Evolutionary conservation across 169 alveolate genomes (phyloP), one percentile per base, ranked within the genome.

Genomic region (Pseudocohnilembus persalinus): DNA sequence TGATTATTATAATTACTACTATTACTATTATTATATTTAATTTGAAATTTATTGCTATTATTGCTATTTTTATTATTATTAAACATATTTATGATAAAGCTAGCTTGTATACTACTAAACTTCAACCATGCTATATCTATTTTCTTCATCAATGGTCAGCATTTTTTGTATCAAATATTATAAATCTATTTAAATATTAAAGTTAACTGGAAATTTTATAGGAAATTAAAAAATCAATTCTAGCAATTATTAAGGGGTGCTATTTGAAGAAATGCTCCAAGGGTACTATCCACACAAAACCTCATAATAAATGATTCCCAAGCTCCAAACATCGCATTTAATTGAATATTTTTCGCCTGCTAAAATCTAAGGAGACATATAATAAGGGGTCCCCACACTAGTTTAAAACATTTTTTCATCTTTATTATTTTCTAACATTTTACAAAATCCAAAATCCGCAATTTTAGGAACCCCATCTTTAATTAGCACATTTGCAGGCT

Each of bases 251-350:
- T 49, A 11, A 20, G 68, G 68, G 20, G 68, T 49, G 20, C 20
- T 49, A 20, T 49, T 49, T 49, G 68, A 20, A 20, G 68, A 49
- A 49, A 49, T 49, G 20, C 68, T 34, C 76, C 73, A 78, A 32
- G 83, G 83, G 31, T 28, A 32, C 25, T 29, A 34, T 28, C 83
- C 83, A 28, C 80, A 85, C 25, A 91, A 65, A 81, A 91, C 82
- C 80, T 91, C 92, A 82, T 84, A 91, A 28, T 84, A 82, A 74
- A 91, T 88, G 15, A 84, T 86, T 32, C 92, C 94, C 31, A 88
- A 32, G n/a, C 87, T 73, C 94, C 94, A 91, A 24, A 91, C 85
- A 83, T 91, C 94, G 78, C 90, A 88, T 88, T 91, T 91, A 31
- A 74, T 81, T 29, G 88, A 85, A 82, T 84, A 91, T n/a, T 76